phyloP scores from a whole-genome alignment of 139 green algal species.

The Chlamydomonas incerta region DNA sequence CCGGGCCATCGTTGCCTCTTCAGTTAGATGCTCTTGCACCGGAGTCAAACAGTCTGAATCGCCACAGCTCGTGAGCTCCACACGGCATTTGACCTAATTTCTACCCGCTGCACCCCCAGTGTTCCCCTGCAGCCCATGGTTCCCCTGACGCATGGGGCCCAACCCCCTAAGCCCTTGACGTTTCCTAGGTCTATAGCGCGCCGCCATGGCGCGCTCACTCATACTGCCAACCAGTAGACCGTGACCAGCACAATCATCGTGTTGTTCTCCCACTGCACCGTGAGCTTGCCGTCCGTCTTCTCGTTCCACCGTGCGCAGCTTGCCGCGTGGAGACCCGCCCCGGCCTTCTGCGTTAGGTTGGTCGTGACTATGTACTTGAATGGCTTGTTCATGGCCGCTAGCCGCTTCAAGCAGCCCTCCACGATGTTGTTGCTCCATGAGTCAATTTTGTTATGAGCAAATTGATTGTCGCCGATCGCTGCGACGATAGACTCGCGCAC shows the following conservation, averaged over 20 bases:
- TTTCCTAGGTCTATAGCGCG: too few species aligned
- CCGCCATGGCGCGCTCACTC: too few species aligned
- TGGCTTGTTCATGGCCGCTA: conserved; percentile 82
- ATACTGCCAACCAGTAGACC: conserved; percentile 78
- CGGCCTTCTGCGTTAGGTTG: conserved; percentile 85
- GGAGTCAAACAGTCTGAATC: too few species aligned
- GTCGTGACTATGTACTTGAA: conserved; percentile 88
- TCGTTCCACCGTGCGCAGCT: conserved; percentile 85
- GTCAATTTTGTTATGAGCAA: conserved; percentile 79
- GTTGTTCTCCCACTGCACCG: conserved; percentile 88
- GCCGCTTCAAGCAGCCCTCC: conserved; percentile 84
- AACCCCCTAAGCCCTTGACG: too few species aligned
- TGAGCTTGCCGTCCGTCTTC: conserved; percentile 88
- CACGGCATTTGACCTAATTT: too few species aligned
- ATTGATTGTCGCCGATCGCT: conserved; percentile 77
- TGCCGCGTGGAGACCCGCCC: conserved; percentile 68
- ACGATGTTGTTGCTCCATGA: conserved; percentile 81
- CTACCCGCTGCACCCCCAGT: too few species aligned
- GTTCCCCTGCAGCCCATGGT: too few species aligned
- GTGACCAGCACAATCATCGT: conserved; percentile 84
- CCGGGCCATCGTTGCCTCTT: too few species aligned
- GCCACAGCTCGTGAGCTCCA: too few species aligned
- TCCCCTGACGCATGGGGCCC: too few species aligned
- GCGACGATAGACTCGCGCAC: conserved; percentile 70
- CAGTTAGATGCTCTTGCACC: too few species aligned